Conservation (phyloP, 1,139 yeast genomes). For the Yamadazyma kanchanaburiensis region DNA sequence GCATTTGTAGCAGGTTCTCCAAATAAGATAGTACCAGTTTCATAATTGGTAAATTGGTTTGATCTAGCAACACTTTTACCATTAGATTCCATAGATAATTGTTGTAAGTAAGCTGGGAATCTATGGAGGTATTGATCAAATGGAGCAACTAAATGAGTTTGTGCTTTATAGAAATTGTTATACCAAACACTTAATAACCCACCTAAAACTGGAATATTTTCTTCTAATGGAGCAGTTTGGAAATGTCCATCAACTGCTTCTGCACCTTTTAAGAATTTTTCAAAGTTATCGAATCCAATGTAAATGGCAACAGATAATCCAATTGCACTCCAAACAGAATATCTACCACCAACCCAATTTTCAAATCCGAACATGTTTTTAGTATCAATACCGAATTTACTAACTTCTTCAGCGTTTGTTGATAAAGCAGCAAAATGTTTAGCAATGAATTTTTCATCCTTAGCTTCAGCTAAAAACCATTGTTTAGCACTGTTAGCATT, state of each 20-base stretch:
- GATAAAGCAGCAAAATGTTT: constrained; percentile 97
- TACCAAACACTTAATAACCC: constrained; percentile 96
- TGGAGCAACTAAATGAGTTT: constrained; percentile 97
- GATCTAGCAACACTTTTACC: constrained; percentile 97
- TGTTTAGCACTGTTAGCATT: constrained; percentile 92
- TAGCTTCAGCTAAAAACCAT: constrained; percentile 82
- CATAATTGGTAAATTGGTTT: constrained; percentile 85
- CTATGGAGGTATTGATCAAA: constrained; percentile 98
- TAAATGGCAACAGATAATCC: constrained; percentile 93
- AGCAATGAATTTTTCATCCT: constrained; percentile 72
- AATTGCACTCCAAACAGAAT: constrained; percentile 98
- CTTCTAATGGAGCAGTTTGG: constrained; percentile 74
- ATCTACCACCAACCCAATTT: constrained; percentile 99
- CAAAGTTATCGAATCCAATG: constrained; percentile 93
- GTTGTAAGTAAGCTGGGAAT: constrained; percentile 99
- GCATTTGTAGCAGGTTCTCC: constrained; percentile 99
- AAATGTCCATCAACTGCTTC: constrained; percentile 96
- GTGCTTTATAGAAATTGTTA: constrained; percentile 96
- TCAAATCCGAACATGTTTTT: constrained; percentile 98
- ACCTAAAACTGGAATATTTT: constrained; percentile 90
- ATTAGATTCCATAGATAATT: constrained; percentile 97
- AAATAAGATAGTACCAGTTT: constrained; percentile 91
- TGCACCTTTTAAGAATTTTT: constrained; percentile 90
- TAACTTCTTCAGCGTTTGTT: constrained; percentile 87
- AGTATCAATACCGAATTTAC: constrained; percentile 94